Conservation (phyloP, 441 rosid genomes). For the Brassica hybrid region DNA sequence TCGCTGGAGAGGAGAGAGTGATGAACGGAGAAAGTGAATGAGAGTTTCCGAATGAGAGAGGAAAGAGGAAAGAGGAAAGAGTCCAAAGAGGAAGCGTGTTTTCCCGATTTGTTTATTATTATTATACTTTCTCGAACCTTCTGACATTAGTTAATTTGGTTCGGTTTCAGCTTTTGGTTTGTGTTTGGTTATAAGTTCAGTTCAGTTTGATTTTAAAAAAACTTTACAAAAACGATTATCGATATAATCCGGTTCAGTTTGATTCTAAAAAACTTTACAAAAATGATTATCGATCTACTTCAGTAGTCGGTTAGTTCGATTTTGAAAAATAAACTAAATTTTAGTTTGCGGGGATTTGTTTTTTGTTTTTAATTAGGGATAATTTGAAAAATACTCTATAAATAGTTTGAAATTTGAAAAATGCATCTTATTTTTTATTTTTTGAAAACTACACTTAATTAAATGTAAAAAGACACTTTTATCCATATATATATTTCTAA, state of each 20-base stretch:
- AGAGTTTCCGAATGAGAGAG: neutral
- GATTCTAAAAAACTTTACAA: too few species aligned
- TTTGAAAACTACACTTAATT: too few species aligned
- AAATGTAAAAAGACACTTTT: too few species aligned
- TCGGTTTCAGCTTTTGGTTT: neutral
- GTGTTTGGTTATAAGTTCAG: neutral
- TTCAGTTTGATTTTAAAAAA: neutral
- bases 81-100: neutral
- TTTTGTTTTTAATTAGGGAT: too few species aligned
- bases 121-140: neutral
- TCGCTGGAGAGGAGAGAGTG: constrained; percentile 10
- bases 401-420: too few species aligned
- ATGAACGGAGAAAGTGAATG: neutral
- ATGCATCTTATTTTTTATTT: too few species aligned
- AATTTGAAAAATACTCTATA: too few species aligned
- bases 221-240: neutral
- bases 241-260: neutral
- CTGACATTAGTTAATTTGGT: neutral
- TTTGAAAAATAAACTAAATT: too few species aligned
- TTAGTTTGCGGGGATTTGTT: too few species aligned
- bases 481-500: too few species aligned
- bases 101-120: neutral
- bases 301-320: too few species aligned
- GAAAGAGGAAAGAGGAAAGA: neutral
- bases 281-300: too few species aligned